phyloP scores from a whole-genome alignment of 176 grass and related monocot species.

The Juncus inflexus region DNA sequence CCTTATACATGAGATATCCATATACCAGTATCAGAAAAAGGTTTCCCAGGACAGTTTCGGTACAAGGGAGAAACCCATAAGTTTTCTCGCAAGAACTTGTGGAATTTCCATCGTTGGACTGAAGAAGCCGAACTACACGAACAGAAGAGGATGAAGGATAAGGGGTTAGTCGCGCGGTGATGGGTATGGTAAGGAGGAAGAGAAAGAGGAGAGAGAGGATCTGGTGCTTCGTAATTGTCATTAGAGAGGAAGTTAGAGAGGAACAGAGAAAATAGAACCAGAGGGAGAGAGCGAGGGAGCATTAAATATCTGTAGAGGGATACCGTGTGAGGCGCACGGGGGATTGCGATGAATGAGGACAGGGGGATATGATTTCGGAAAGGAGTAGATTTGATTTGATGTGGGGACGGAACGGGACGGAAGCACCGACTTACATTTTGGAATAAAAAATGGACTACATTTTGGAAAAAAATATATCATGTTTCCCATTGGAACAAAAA shows the following conservation, averaged over 20 bases:
- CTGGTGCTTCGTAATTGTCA: constrained; percentile 1
- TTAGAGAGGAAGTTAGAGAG: not conserved
- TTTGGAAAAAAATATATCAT: too few relatives aligned
- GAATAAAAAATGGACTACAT: too few relatives aligned
- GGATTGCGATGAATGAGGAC: too few relatives aligned
- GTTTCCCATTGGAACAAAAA: too few relatives aligned
- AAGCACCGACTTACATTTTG: too few relatives aligned
- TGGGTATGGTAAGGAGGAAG: constrained; percentile 4
- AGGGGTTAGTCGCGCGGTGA: constrained; percentile 16
- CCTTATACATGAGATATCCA: constrained; percentile 90
- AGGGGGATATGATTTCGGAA: too few relatives aligned
- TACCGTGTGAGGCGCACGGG: too few relatives aligned
- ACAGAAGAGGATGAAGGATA: not conserved
- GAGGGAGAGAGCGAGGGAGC: not conserved
- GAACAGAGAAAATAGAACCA: not conserved
- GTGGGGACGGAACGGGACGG: too few relatives aligned
- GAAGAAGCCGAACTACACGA: constrained; percentile 32
- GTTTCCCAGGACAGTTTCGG: constrained; percentile 52
- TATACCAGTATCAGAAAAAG: constrained; percentile 65
- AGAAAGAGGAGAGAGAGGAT: constrained; percentile 32
- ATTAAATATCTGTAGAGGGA: too few relatives aligned
- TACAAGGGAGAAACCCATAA: constrained; percentile 88
- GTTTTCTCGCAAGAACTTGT: constrained; percentile 52
- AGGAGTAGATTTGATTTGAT: too few relatives aligned
- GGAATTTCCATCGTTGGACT: not conserved